Conservation (phyloP, 192 early-diverging fungal species). For the Backusella luteola region DNA sequence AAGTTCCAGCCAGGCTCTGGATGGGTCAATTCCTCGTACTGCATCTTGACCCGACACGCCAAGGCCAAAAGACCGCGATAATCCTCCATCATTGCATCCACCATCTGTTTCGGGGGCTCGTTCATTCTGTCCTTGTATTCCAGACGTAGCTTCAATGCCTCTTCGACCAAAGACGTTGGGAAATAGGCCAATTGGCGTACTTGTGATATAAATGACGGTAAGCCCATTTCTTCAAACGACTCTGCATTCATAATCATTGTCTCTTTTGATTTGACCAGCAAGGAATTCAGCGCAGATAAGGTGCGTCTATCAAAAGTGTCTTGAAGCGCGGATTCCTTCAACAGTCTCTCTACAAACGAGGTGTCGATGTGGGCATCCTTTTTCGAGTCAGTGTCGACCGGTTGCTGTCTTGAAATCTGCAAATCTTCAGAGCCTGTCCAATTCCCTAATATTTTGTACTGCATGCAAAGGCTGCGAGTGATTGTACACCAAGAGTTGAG, state of each 20-base stretch:
- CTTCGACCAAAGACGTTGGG: constrained; percentile 78
- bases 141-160: constrained; percentile 74
- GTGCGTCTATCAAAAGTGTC: constrained; percentile 74
- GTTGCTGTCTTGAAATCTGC: constrained; percentile 44
- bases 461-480: constrained; percentile 65
- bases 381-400: neutral
- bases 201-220: constrained; percentile 66
- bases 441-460: constrained; percentile 72
- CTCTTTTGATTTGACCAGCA: constrained; percentile 61
- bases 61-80: constrained; percentile 68
- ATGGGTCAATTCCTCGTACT: constrained; percentile 61
- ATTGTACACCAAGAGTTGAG: constrained; percentile 78
- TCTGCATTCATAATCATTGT: constrained; percentile 69
- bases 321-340: constrained; percentile 79
- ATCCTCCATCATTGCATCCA: constrained; percentile 82
- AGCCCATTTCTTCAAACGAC: constrained; percentile 66
- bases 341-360: constrained; percentile 82
- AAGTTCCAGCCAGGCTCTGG: constrained; percentile 69
- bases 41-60: constrained; percentile 70
- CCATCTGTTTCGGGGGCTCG: constrained; percentile 56
- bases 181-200: constrained; percentile 73
- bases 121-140: constrained; percentile 61
- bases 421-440: constrained; percentile 80
- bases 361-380: constrained; percentile 37
- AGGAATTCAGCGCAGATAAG: constrained; percentile 57